phyloP scores from a whole-genome alignment of 805 yeast genomes.

The Yarrowia phangngaensis region DNA sequence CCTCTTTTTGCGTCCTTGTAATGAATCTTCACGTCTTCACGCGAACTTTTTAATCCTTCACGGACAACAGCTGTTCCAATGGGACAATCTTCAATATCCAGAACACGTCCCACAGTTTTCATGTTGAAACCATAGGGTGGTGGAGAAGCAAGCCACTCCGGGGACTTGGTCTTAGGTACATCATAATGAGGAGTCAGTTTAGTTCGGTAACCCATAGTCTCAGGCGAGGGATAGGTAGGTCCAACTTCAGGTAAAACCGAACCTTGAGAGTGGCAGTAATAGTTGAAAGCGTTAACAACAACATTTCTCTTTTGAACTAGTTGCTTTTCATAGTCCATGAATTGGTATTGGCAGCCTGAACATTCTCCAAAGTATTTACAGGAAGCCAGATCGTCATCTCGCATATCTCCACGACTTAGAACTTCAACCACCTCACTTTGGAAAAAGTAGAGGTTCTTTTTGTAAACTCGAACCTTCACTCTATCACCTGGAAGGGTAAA shows the following conservation, averaged over 20 bases:
- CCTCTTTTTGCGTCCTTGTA: constrained; percentile 61
- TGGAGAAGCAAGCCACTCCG: constrained; percentile 38
- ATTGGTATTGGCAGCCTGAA: constrained; percentile 93
- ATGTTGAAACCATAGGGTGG: constrained; percentile 89
- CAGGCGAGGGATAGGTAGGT: constrained; percentile 71
- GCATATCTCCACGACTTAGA: constrained; percentile 40
- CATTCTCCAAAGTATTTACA: constrained; percentile 89
- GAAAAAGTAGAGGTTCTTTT: constrained; percentile 68
- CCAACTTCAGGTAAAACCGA: constrained; percentile 52
- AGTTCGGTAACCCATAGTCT: constrained; percentile 74
- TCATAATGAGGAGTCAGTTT: constrained; percentile 95
- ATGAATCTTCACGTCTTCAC: constrained; percentile 51
- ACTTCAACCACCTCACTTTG: constrained; percentile 70
- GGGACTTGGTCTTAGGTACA: constrained; percentile 52
- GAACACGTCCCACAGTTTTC: constrained; percentile 62
- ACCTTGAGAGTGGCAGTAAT: constrained; percentile 54
- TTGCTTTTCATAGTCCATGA: constrained; percentile 68
- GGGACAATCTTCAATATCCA: constrained; percentile 91
- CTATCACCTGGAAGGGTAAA: constrained; percentile 85
- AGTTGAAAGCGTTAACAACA: constrained; percentile 74
- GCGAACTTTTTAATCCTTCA: constrained; percentile 66
- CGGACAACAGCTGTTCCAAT: constrained; percentile 82
- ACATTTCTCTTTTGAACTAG: constrained; percentile 67
- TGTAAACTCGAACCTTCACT: constrained; percentile 65
- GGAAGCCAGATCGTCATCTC: constrained; percentile 57